A percentile compares a stretch with the other conserved stretches of the same genome.
phyloP scores from a whole-genome alignment of 2,329 filamentous ascomycete species.

The Cladophialophora psammophila region DNA sequence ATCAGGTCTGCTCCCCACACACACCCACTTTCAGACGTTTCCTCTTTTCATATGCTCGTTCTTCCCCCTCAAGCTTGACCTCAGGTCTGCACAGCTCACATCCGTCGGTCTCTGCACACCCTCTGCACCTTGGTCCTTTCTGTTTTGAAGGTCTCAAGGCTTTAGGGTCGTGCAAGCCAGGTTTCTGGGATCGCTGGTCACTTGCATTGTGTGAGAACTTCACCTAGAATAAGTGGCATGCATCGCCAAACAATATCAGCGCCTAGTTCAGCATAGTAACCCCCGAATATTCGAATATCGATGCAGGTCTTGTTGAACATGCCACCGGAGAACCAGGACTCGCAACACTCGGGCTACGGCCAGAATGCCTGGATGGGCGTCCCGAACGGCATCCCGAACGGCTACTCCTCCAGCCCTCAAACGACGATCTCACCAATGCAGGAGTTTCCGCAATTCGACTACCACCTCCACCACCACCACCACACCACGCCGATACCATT shows the following conservation, averaged over 20 bases:
- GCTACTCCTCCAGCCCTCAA: conserved; percentile 44
- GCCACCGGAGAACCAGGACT: conserved; percentile 55
- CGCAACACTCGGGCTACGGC: conserved; percentile 54
- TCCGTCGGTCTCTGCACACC: conserved; percentile 8
- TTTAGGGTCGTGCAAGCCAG: conserved; percentile 17
- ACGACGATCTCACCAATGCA: conserved; percentile 70
- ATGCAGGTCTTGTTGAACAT: conserved; percentile 47
- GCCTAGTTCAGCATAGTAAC: conserved; percentile 13
- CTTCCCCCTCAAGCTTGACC: conserved; percentile 22
- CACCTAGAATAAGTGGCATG: conserved; percentile 22
- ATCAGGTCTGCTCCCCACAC: conserved; percentile 30
- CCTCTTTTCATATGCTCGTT: conserved; percentile 35
- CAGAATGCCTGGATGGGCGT: conserved; percentile 57
- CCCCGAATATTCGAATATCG: conserved; percentile 27
- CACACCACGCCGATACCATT: conserved; percentile 68
- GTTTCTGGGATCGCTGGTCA: conserved; percentile 29
- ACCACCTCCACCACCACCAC: conserved; percentile 55
- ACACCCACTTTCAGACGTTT: conserved; percentile 21
- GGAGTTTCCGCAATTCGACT: conserved; percentile 71
- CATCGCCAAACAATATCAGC: conserved; percentile 23
- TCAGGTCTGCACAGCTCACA: conserved; percentile 19
- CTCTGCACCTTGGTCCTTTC: conserved; percentile 13
- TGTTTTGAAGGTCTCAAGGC: conserved; percentile 18
- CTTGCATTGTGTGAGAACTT: conserved; percentile 31
- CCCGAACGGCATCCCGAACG: conserved; percentile 46